Percentiles rank a stretch among this genome's conserved stretches.
Conservation (phyloP, 192 early-diverging fungal genomes). For the Coemansia sp. region DNA sequence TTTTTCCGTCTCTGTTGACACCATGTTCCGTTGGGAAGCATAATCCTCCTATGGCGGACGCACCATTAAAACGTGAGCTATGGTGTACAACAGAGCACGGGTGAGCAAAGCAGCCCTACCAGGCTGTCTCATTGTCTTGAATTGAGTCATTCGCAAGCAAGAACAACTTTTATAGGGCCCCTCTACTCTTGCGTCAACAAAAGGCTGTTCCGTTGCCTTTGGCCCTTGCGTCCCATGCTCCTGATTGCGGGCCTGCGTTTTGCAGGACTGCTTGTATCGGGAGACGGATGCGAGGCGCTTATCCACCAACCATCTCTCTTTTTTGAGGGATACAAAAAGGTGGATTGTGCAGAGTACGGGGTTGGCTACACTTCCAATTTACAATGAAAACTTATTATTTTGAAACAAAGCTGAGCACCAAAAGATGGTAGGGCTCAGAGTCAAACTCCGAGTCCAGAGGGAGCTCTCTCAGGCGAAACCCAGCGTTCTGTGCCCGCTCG, state of each 20-base stretch:
- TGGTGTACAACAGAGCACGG: neutral
- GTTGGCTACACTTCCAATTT: no score
- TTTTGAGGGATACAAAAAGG: neutral
- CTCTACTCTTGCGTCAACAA: neutral
- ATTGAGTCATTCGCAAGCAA: constrained; percentile 55
- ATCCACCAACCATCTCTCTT: neutral
- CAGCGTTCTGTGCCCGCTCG: neutral
- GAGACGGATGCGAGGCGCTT: no score
- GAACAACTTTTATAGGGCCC: constrained; percentile 13
- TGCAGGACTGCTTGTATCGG: neutral
- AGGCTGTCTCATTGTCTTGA: constrained; percentile 50
- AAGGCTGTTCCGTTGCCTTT: no score
- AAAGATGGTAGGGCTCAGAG: constrained; percentile 16
- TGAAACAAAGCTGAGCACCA: neutral
- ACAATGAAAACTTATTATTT: no score
- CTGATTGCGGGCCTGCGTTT: neutral
- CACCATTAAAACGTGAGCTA: neutral
- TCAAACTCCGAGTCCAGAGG: constrained; percentile 12
- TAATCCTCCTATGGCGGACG: neutral
- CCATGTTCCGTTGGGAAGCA: neutral
- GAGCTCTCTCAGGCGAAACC: constrained; percentile 11
- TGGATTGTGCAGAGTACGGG: neutral
- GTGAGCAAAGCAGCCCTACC: constrained; percentile 37
- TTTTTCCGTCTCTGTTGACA: constrained; percentile 14
- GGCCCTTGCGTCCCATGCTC: neutral